Evolutionary conservation across 768 basidiomycete genomes (phyloP), one percentile per base, ranked within the genome.

Genomic region (Lactarius sp.): DNA sequence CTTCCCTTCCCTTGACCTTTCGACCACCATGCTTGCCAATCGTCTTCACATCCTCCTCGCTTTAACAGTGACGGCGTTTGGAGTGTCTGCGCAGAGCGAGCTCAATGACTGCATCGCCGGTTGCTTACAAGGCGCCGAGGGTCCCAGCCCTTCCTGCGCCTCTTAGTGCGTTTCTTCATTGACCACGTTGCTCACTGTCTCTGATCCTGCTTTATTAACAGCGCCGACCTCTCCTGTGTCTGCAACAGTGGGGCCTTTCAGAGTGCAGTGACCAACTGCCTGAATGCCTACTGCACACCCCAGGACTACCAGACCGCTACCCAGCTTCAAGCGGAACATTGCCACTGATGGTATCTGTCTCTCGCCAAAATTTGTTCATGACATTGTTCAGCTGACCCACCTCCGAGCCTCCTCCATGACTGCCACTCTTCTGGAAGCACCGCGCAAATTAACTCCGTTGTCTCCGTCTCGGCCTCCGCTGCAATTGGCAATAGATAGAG

Each of bases 201-300:
- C 57, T 64, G 27, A 37, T 12, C 31, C 9, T 4, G 4, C 3
- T 18, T 33, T 6, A 8, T 31, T 58, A 2, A 37, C 18, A 60
- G 81, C 68, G 69, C 77, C 6, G 68, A 82, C 68, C 0, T 77
- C 13, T 0, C 59, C 0, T 82, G 81, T 52, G 66, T 77, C 18
- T 82, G 81, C 70, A 67, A 75, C 4, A 77, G 72, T 56, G 20
- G 52, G 0, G 49, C 60, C 0, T 81, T 78, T 76, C 79, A 80
- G 61, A 3, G 0, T 2, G 68, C 69, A 6, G 74, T 75, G 2
- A 6, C 0, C 0, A 1, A 39, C 7, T 82, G 81, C 67, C 70
- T 82, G 31, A 2, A 46, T 39, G 33, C 64, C 2, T 73, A 68
- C 46, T 82, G 81, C 64, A 68, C 77, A 0, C 0, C 71, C 0